phyloP scores from a whole-genome alignment of 2,329 filamentous ascomycete species.

The Talaromyces verruculosus region DNA sequence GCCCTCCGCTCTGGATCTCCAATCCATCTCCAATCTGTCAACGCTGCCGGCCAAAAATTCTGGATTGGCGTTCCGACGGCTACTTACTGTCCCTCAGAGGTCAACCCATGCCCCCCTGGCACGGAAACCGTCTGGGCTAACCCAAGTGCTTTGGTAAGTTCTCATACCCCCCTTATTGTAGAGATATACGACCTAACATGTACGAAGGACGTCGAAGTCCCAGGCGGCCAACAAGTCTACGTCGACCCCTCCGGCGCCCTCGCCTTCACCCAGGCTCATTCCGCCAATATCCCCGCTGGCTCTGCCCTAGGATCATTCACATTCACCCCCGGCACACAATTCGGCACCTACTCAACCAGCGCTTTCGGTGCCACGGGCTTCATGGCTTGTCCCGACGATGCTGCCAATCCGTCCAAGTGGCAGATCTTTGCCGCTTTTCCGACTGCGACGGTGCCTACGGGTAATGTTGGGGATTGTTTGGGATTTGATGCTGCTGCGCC shows the following conservation, averaged over 20 bases:
- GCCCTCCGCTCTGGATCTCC: slow-evolving; percentile 49
- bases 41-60: slow-evolving; percentile 52
- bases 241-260: slow-evolving; percentile 56
- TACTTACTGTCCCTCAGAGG: slow-evolving; percentile 52
- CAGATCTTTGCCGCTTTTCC: slow-evolving; percentile 45
- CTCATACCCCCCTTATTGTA: slow-evolving; percentile 20
- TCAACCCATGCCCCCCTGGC: slow-evolving; percentile 48
- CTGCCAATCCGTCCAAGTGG: slow-evolving; percentile 30
- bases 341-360: slow-evolving; percentile 34
- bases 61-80: slow-evolving; percentile 50
- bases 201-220: slow-evolving; percentile 53
- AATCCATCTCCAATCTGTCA: slow-evolving; percentile 50
- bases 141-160: slow-evolving; percentile 36
- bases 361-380: slow-evolving; percentile 42
- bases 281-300: slow-evolving; percentile 52
- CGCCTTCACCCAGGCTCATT: slow-evolving; percentile 59
- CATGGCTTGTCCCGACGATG: slow-evolving; percentile 44
- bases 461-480: slow-evolving; percentile 41
- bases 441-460: slow-evolving; percentile 43
- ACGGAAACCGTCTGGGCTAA: slow-evolving; percentile 50
- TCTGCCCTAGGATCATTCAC: slow-evolving; percentile 54
- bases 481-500: slow-evolving; percentile 41
- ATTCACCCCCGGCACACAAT: slow-evolving; percentile 32
- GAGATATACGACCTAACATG: not conserved
- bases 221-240: slow-evolving; percentile 64